Percentiles rank a stretch among this genome's conserved stretches.
Evolutionary conservation across 495 filamentous ascomycete genomes (phyloP).

Genomic region (Elasticomyces elasticus): DNA sequence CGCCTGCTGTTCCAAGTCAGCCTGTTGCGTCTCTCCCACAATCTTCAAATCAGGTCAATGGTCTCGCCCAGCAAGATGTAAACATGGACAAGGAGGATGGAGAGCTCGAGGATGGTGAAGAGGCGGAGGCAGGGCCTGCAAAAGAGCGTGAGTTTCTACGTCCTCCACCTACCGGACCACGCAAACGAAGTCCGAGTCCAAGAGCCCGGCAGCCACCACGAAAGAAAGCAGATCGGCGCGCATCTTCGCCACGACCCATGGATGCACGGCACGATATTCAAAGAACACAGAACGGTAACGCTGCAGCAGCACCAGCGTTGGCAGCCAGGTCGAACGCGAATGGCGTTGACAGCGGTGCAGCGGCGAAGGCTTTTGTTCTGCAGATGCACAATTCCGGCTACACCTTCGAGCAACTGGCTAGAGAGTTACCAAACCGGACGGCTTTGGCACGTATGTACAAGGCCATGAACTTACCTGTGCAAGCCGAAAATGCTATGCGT

Average conservation of each 20-base stretch:
- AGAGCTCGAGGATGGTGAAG: slow-evolving; percentile 20
- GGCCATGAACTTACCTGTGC: slow-evolving; percentile 2
- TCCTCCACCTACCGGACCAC: slow-evolving; percentile 13
- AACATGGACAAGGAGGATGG: slow-evolving; percentile 18
- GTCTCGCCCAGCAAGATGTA: neutral
- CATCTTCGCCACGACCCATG: neutral
- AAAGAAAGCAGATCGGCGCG: neutral
- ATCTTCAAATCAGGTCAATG: neutral
- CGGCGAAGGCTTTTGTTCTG: slow-evolving; percentile 6
- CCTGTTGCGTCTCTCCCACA: neutral
- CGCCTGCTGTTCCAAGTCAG: neutral
- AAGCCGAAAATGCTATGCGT: neutral
- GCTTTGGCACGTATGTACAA: slow-evolving; percentile 13
- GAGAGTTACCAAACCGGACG: slow-evolving; percentile 7
- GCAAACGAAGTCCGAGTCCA: neutral
- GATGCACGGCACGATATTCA: neutral
- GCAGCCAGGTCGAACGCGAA: neutral
- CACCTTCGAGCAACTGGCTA: slow-evolving; percentile 16
- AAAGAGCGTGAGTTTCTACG: slow-evolving; percentile 12
- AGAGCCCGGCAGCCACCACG: neutral
- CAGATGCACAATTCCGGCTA: slow-evolving; percentile 16
- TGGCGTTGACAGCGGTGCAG: neutral
- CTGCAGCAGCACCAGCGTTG: neutral
- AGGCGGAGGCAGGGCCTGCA: neutral
- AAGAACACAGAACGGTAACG: neutral